Evolutionary conservation across 2,329 filamentous ascomycete genomes (phyloP), one percentile per base, ranked within the genome.

Genomic region (Ophiosphaerella korrae): DNA sequence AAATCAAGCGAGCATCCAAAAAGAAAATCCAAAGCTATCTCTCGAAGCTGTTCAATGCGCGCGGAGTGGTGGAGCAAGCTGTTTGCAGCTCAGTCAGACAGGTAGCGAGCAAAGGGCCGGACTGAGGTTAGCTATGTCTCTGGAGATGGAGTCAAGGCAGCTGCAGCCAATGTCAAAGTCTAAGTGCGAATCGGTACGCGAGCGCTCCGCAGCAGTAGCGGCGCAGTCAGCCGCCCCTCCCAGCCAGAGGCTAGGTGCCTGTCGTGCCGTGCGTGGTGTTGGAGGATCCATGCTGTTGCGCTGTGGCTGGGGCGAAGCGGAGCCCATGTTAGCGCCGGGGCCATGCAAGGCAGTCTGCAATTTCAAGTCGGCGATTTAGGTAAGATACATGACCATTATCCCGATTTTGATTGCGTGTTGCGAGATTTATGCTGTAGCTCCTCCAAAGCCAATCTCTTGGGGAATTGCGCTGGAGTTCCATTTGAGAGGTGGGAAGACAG

Each of bases 81-180:
- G 45, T 36, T 48, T 48, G 45, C 39, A 48, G 45, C n/a, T 33
- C 36, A 32, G 38, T 48, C 32, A 42, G 23, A 29, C 26, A 29
- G 26, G 26, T 42, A 39, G 12, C 5, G 16, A 36, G 13, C 32
- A 44, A 31, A 36, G 11, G n/a, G 37, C 21, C 37, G 45, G n/a
- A 48, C 23, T 33, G 36, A 42, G 45, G 45, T 42, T 42, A 48
- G 45, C 45, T n/a, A 42, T 42, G 44, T 46, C 35, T 44, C 12
- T 34, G 16, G 24, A 37, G 32, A 38, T 7, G 38, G 34, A 42
- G 26, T 42, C 39, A 48, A 48, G 45, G 45, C 32, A 42, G 31
- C 31, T 32, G 38, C 33, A 37, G 39, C 18, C 32, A 33, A 36
- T 39, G 43, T 38, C 16, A 36, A 21, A 21, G 35, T 23, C 38